These are phyloP conservation scores for Coemansia umbellata DNA, from an alignment of 192 early-diverging fungal genomes.

Conservation along the genomic window DNA sequence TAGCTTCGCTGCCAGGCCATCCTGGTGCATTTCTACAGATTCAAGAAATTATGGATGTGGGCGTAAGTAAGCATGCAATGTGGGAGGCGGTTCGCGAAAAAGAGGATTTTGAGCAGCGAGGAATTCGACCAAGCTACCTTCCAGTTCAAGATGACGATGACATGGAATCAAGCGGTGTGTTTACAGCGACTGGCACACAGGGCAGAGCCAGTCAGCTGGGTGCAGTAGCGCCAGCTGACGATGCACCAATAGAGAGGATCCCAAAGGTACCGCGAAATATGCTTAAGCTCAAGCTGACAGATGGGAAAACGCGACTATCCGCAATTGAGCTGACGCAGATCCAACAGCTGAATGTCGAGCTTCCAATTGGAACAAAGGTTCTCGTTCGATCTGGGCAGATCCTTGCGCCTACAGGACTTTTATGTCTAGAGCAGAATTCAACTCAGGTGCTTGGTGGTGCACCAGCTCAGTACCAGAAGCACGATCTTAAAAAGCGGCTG, in stretches of 20 bases:
- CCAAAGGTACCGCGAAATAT: conserved; percentile 35
- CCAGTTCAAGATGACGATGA: conserved; percentile 13
- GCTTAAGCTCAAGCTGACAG: conserved; percentile 44
- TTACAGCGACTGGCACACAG: conserved; percentile 12
- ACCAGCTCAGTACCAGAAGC: conserved; percentile 30
- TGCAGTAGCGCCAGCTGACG: neutral
- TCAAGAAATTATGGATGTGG: conserved; percentile 42
- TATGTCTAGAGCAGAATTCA: conserved; percentile 6
- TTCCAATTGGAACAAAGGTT: conserved; percentile 45
- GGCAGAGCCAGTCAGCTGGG: neutral
- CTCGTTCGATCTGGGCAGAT: conserved; percentile 20
- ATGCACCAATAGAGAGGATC: conserved; percentile 8
- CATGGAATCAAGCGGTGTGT: conserved; percentile 4
- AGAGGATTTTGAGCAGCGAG: conserved; percentile 46
- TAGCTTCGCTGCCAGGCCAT: conserved; percentile 4
- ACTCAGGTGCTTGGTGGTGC: conserved; percentile 33
- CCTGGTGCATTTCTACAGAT: conserved; percentile 36
- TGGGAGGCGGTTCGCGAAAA: conserved; percentile 45
- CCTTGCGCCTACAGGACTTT: conserved; percentile 21
- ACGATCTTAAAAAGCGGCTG: conserved; percentile 25
- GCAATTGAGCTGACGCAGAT: conserved; percentile 31
- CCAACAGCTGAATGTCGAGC: conserved; percentile 30
- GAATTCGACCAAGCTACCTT: conserved; percentile 42
- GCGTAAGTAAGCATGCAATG: conserved; percentile 42
- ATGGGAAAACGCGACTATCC: conserved; percentile 21